phyloP scores from a whole-genome alignment of 1,139 yeast genomes.

The Scheffersomyces lignicola region DNA sequence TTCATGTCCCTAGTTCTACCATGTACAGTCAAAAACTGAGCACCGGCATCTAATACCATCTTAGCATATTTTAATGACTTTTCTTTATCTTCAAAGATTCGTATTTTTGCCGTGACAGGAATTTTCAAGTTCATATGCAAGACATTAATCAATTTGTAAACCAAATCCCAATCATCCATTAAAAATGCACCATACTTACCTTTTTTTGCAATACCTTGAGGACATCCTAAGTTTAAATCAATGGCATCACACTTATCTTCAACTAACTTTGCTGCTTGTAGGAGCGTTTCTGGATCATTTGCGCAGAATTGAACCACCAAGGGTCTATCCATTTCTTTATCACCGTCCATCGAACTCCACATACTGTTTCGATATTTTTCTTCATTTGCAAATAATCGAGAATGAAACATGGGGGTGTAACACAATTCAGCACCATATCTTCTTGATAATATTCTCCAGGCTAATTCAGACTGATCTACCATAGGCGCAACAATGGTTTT shows the following conservation, averaged over 20 bases:
- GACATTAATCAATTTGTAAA: conserved; percentile 66
- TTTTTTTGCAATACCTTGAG: conserved; percentile 93
- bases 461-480: conserved; percentile 97
- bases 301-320: conserved; percentile 94
- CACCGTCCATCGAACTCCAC: conserved; percentile 80
- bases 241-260: conserved; percentile 91
- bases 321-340: conserved; percentile 66
- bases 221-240: conserved; percentile 94
- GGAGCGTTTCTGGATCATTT: conserved; percentile 81
- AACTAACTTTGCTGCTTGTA: conserved; percentile 80
- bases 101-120: conserved; percentile 94
- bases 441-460: conserved; percentile 89
- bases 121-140: conserved; percentile 72
- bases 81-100: conserved; percentile 84
- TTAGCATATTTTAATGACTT: conserved; percentile 85
- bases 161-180: conserved; percentile 96
- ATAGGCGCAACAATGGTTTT: conserved; percentile 92
- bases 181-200: conserved; percentile 95
- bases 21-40: conserved; percentile 91
- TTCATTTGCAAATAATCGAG: conserved; percentile 82
- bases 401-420: conserved; percentile 97
- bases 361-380: conserved; percentile 76
- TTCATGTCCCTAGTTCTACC: conserved; percentile 97
- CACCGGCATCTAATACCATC: conserved; percentile 92
- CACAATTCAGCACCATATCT: conserved; percentile 91